phyloP scores from a whole-genome alignment of 2,329 filamentous ascomycete genomes.

The Orbilia quercus region DNA sequence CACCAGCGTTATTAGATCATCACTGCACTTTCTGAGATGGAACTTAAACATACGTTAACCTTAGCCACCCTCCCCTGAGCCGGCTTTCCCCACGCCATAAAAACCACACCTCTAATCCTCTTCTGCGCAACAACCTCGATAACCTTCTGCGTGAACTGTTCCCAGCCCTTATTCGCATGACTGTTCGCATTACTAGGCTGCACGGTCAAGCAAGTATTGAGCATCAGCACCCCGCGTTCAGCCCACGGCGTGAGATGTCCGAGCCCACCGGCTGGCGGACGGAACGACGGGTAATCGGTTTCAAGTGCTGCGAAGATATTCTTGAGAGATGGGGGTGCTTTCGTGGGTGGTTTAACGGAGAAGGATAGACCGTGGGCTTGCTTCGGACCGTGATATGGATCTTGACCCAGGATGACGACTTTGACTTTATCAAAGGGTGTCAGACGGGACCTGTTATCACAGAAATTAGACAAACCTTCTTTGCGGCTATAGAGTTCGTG shows the following conservation, averaged over 20 bases:
- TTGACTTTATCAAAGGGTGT: conserved; percentile 90
- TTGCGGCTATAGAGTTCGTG: background rate
- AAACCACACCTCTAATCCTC: conserved; percentile 84
- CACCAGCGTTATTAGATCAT: conserved; percentile 5
- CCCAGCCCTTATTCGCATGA: conserved; percentile 89
- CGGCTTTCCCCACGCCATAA: conserved; percentile 90
- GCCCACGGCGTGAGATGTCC: conserved; percentile 94
- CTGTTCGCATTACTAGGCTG: conserved; percentile 87
- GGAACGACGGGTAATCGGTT: conserved; percentile 86
- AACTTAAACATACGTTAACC: conserved; percentile 68
- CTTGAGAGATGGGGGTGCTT: conserved; percentile 85
- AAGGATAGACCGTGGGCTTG: conserved; percentile 97
- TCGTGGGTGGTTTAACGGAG: conserved; percentile 88
- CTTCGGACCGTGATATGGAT: conserved; percentile 95
- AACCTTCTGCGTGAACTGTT: conserved; percentile 88
- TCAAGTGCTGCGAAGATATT: conserved; percentile 93
- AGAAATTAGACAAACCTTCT: conserved; percentile 3
- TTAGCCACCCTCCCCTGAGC: conserved; percentile 81
- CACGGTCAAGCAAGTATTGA: conserved; percentile 96
- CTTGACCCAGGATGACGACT: conserved; percentile 92
- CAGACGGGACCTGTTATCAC: conserved; percentile 79
- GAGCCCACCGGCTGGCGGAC: conserved; percentile 77
- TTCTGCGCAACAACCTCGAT: conserved; percentile 86
- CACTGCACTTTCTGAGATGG: no score
- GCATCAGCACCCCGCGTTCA: conserved; percentile 87